phyloP scores from a whole-genome alignment of 768 basidiomycete species.

The Strobilomyces dryophilus region DNA sequence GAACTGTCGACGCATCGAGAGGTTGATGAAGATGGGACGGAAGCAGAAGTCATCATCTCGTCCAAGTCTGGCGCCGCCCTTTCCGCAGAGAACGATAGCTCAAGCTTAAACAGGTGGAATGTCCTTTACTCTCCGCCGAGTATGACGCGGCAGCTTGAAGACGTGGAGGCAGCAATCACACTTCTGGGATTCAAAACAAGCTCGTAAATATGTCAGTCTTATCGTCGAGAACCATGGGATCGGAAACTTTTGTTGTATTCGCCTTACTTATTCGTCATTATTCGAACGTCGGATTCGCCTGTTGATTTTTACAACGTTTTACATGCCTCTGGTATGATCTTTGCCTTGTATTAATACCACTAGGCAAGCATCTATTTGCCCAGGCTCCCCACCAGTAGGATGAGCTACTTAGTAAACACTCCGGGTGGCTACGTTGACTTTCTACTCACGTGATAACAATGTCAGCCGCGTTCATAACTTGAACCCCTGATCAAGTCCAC shows the following conservation, averaged over 20 bases:
- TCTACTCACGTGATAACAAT: slow-evolving; percentile 17
- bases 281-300: slow-evolving; percentile 7
- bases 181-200: slow-evolving; percentile 32
- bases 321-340: slow-evolving; percentile 1
- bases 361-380: too few relatives aligned
- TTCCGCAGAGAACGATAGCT: slow-evolving; percentile 5
- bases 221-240: neutral
- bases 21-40: slow-evolving; percentile 10
- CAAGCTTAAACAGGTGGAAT: neutral
- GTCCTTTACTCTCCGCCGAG: neutral
- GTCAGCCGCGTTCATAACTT: slow-evolving; percentile 21
- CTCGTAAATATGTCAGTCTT: slow-evolving; percentile 3
- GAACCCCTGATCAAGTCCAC: neutral
- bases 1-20: slow-evolving; percentile 5
- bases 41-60: slow-evolving; percentile 17
- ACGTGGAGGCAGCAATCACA: slow-evolving; percentile 35
- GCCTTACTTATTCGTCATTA: slow-evolving; percentile 29
- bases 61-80: slow-evolving; percentile 9
- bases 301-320: slow-evolving; percentile 10
- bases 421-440: too few relatives aligned
- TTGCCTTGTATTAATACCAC: neutral
- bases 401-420: too few relatives aligned
- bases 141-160: slow-evolving; percentile 22
- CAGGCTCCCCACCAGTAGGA: too few relatives aligned
- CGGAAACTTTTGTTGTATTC: slow-evolving; percentile 13